Conservation (phyloP, 768 basidiomycete genomes). For the Leccinum ochraceum region DNA sequence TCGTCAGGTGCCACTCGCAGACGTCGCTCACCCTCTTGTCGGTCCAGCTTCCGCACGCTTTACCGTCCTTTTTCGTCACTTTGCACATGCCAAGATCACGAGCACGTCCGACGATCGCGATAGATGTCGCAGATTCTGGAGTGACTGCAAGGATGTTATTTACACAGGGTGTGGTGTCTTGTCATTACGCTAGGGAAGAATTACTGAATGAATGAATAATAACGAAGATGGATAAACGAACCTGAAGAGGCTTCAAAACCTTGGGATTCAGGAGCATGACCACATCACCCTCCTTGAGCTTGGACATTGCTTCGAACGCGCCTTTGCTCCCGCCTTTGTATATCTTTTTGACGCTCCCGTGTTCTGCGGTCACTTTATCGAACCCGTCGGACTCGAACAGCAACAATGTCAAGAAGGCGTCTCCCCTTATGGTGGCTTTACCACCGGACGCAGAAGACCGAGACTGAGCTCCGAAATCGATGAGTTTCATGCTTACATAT, state of each 20-base stretch:
- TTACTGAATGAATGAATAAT: background rate
- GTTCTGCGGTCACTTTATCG: slow-evolving; percentile 54
- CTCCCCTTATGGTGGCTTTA: slow-evolving; percentile 67
- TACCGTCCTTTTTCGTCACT: slow-evolving; percentile 77
- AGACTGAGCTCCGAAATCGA: slow-evolving; percentile 73
- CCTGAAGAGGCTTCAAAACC: slow-evolving; percentile 85
- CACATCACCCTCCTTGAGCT: slow-evolving; percentile 86
- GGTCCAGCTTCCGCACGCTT: slow-evolving; percentile 83
- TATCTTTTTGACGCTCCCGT: slow-evolving; percentile 55
- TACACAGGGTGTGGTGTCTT: slow-evolving; percentile 70
- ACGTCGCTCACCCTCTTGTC: slow-evolving; percentile 85
- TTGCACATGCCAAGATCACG: slow-evolving; percentile 85
- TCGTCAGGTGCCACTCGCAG: slow-evolving; percentile 91
- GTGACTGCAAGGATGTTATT: slow-evolving; percentile 86
- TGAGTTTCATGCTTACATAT: slow-evolving; percentile 83
- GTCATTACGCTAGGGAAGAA: slow-evolving; percentile 24
- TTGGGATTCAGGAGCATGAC: slow-evolving; percentile 87
- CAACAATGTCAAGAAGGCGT: slow-evolving; percentile 79
- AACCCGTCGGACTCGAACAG: slow-evolving; percentile 86
- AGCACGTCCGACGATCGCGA: slow-evolving; percentile 84
- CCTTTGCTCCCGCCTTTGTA: slow-evolving; percentile 92
- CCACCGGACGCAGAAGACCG: slow-evolving; percentile 56
- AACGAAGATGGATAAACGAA: slow-evolving; percentile 34
- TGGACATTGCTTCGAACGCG: slow-evolving; percentile 86
- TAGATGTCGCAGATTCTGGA: slow-evolving; percentile 76